Conservation (phyloP, 768 basidiomycete species). For the Leccinum truebloodii region DNA sequence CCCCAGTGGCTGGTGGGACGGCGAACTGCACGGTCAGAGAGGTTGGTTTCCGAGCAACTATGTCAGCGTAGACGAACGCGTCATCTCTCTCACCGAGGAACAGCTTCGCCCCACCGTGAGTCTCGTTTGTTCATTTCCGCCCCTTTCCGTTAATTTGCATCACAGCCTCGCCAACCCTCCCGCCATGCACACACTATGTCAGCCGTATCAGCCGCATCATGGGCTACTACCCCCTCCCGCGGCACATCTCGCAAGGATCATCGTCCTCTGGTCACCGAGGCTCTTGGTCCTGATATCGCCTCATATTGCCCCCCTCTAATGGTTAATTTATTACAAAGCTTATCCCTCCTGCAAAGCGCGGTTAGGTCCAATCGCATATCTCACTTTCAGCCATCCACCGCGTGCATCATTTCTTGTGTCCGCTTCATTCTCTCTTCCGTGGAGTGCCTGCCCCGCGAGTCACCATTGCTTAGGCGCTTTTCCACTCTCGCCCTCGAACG, state of each 20-base stretch:
- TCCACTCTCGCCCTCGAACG: slow-evolving; percentile 74
- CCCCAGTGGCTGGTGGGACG: slow-evolving; percentile 97
- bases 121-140: slow-evolving; percentile 2
- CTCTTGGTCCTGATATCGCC: slow-evolving; percentile 51
- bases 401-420: slow-evolving; percentile 92
- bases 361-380: slow-evolving; percentile 72
- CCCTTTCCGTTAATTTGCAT: not conserved
- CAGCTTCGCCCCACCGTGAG: slow-evolving; percentile 50
- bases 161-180: slow-evolving; percentile 34
- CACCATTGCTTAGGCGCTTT: slow-evolving; percentile 64
- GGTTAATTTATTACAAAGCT: slow-evolving; percentile 79
- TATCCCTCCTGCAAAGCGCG: slow-evolving; percentile 84
- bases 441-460: slow-evolving; percentile 83
- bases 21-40: slow-evolving; percentile 82
- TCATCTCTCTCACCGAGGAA: slow-evolving; percentile 55
- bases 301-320: slow-evolving; percentile 79
- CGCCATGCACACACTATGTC: slow-evolving; percentile 56
- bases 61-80: slow-evolving; percentile 64
- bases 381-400: slow-evolving; percentile 93
- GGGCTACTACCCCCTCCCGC: slow-evolving; percentile 48
- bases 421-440: slow-evolving; percentile 82
- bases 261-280: slow-evolving; percentile 46
- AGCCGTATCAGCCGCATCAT: slow-evolving; percentile 52
- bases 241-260: slow-evolving; percentile 41
- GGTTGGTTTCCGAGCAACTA: slow-evolving; percentile 99